phyloP scores from a whole-genome alignment of 2,329 filamentous ascomycete species.

The Paramyrothecium sp. region DNA sequence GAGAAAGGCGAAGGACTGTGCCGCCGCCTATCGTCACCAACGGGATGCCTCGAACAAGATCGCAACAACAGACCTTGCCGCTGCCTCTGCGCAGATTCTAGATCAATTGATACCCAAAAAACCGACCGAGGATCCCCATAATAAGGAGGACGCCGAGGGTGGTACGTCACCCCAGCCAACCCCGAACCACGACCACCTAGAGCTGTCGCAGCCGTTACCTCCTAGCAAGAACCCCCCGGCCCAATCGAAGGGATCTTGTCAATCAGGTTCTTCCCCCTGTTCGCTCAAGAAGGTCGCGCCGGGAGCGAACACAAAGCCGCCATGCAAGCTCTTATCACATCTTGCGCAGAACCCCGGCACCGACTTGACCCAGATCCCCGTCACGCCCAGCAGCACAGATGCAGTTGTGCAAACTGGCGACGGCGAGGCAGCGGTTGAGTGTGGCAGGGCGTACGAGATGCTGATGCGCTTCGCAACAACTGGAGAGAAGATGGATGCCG shows the following conservation, averaged over 20 bases:
- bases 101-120: too few relatives aligned
- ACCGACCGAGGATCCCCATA: too few relatives aligned
- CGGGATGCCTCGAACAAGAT: constrained; percentile 1
- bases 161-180: too few relatives aligned
- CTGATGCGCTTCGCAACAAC: constrained; percentile 5
- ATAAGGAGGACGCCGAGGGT: too few relatives aligned
- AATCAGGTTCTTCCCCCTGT: background rate
- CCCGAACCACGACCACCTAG: background rate
- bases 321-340: constrained; percentile 4
- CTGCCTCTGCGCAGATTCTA: background rate
- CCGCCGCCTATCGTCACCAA: background rate
- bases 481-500: constrained; percentile 4
- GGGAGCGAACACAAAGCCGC: background rate
- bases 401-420: background rate
- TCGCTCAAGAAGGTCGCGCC: background rate
- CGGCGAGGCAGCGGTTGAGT: background rate
- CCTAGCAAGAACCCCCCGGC: too few relatives aligned
- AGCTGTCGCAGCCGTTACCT: background rate
- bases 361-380: constrained; percentile 2
- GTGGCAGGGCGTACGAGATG: constrained; percentile 5
- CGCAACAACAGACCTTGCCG: background rate
- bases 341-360: constrained; percentile 4
- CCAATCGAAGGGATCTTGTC: background rate
- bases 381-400: background rate
- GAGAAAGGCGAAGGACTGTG: background rate